Base-by-base conservation (phyloP, 2,329 filamentous ascomycete genomes). In the Drechslera avenae region DNA sequence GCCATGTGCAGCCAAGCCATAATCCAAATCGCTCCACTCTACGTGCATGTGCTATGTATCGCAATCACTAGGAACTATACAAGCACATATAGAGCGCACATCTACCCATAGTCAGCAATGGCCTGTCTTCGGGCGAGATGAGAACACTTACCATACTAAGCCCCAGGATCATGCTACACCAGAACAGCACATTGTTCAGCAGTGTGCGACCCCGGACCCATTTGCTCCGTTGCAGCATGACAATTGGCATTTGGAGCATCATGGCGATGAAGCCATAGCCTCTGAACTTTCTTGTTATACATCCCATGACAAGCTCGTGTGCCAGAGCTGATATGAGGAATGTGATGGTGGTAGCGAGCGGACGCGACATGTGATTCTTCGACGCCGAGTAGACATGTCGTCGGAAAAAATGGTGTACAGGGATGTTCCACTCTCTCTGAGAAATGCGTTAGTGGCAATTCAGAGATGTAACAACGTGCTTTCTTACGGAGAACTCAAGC, bases 241-340 rank as follows among this genome's bases (percentile, higher is more conserved):
- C 89, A 60, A 97, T 94, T 0, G 94, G 94, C 62, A 97, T 82
- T 79, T 99, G 94, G 56, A 95, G 77, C 94, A 99, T 97, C 86
- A 97, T 94, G 56, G 90, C 89, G 16, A 95, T 68, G 70, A 97
- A 96, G 8, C 93, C 94, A 69, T 97, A 99, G 10, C 94, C 94
- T 31, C 94, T 81, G 37, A 97, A 80, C 78, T 99, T 97, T 80
- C 97, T 93, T 19, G 92, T 97, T 71, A 99, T 97, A 73, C 93
- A 97, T 6, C 89, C 91, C 89, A 99, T 96, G 66, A 99, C 90
- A 50, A 99, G 83, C 75, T 99, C 94, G 71, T 97, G 94, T 13
- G 91, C 91, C 17, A 96, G 70, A 30, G 94, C 90, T 52, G 87
- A 92, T 65, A 97, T 88, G 50, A 97, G 76, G 69, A 99, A 97